Evolutionary conservation across 1,284 basidiomycete species (phyloP), one percentile per base, ranked within the genome.

Genomic region (Phellopilus nigrolimitatus): DNA sequence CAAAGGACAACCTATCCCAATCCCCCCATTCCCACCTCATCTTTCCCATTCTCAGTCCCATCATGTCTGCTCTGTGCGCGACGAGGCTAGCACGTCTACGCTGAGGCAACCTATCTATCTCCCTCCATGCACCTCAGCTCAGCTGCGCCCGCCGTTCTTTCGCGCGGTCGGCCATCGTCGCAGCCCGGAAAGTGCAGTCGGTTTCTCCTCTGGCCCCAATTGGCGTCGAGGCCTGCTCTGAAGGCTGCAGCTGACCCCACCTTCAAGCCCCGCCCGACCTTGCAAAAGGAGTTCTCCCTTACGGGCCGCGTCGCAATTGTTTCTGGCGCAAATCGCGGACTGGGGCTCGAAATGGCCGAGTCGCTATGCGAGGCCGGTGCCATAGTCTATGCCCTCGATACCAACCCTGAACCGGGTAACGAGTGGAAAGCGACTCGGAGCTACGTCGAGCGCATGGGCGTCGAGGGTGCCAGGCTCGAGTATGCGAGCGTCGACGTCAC

Each of bases 261-360:
- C 1, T 51, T 67, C 40, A 57, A 58, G 17, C 68, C 70, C 10
- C 66, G 66, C 3, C 66, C 77, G 21, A 79, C 75, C 64, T 74
- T 89, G 59, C 82, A 77, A 61, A 71, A 83, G 53, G 88, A 89
- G 61, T 91, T 93, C 69, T 76, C 80, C 8, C 75, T 92, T 36
- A 70, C 70, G n/a, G 83, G 82, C 59, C 80, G 86, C 21, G 86
- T 89, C 12, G 84, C 79, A 30, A 71, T 92, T 54, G 80, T 91
- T 38, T 87, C 88, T 0, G 88, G 88, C 9, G 91, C 75, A 2
- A 88, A 88, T 60, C 76, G 90, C 43, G 90, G 90, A 1, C 75
- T 93, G 8, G 90, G 91, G 3, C 76, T 93, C 36, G 88, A 90
- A 67, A 85, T 89, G 78, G 88, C 88, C 25, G 72, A 90, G 51